Percentiles rank a stretch among this genome's conserved stretches.
phyloP scores from a whole-genome alignment of 345 rosid species.

The Physaria fendleri region DNA sequence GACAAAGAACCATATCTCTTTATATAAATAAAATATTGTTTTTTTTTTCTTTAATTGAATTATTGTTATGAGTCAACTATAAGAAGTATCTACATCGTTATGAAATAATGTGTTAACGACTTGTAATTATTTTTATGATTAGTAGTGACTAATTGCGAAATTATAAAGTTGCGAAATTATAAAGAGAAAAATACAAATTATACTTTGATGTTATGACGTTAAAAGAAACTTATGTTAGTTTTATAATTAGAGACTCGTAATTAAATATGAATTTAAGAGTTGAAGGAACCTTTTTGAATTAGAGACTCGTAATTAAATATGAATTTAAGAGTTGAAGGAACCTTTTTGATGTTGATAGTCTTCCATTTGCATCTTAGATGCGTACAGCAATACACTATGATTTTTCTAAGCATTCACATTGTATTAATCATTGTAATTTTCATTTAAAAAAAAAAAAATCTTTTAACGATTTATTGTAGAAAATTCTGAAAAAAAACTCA shows the following conservation, averaged over 20 bases:
- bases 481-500: neutral
- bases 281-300: conserved; percentile 1
- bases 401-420: neutral
- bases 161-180: too few species aligned
- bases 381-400: neutral
- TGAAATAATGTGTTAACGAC: neutral
- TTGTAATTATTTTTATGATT: neutral
- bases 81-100: neutral
- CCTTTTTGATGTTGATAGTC: conserved; percentile 17
- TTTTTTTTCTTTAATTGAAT: neutral
- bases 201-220: neutral
- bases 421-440: too few species aligned
- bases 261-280: neutral
- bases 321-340: neutral
- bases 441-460: too few species aligned
- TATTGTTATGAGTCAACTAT: conserved; percentile 9
- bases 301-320: neutral
- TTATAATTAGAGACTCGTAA: neutral
- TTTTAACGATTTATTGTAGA: neutral
- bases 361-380: neutral
- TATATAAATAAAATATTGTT: neutral
- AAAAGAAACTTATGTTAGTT: neutral
- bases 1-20: neutral
- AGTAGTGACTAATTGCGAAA: neutral
- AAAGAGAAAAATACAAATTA: neutral